Evolutionary conservation across 768 basidiomycete genomes (phyloP).

Genomic region (Termitomyces titanicus): DNA sequence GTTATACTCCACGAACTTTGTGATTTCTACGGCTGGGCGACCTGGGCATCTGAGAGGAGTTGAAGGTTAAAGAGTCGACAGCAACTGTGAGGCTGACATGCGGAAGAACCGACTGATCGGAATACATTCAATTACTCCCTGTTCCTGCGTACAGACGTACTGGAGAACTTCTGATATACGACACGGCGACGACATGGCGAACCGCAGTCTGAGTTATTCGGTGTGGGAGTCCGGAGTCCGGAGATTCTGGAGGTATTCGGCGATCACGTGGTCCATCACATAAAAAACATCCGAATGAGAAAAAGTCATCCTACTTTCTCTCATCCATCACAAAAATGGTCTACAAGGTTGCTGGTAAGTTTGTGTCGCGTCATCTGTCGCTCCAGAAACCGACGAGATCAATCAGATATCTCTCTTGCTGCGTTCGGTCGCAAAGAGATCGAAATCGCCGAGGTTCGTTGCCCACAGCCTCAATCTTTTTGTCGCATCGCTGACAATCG

Average conservation of each 20-base stretch:
- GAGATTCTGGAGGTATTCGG: no score
- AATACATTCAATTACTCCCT: conserved; percentile 50
- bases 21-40: conserved; percentile 68
- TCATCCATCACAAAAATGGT: conserved; percentile 51
- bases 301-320: conserved; percentile 18
- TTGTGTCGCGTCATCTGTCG: not conserved
- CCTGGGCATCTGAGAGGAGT: conserved; percentile 53
- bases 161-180: conserved; percentile 70
- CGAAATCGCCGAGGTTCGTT: conserved; percentile 89
- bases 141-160: conserved; percentile 53
- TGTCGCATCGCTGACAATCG: conserved; percentile 11
- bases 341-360: conserved; percentile 86
- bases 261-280: conserved; percentile 26
- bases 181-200: conserved; percentile 30
- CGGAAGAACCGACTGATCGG: conserved; percentile 74
- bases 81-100: conserved; percentile 42
- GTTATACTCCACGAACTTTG: conserved; percentile 49
- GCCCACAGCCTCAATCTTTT: conserved; percentile 11
- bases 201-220: no score
- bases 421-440: conserved; percentile 99
- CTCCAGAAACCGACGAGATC: conserved; percentile 9
- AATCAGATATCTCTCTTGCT: conserved; percentile 87
- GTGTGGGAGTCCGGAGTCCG: not conserved
- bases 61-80: not conserved
- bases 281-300: conserved; percentile 35